These are phyloP conservation scores for Camelina laxa DNA, from an alignment of 345 rosid genomes.

Conservation along the genomic window DNA sequence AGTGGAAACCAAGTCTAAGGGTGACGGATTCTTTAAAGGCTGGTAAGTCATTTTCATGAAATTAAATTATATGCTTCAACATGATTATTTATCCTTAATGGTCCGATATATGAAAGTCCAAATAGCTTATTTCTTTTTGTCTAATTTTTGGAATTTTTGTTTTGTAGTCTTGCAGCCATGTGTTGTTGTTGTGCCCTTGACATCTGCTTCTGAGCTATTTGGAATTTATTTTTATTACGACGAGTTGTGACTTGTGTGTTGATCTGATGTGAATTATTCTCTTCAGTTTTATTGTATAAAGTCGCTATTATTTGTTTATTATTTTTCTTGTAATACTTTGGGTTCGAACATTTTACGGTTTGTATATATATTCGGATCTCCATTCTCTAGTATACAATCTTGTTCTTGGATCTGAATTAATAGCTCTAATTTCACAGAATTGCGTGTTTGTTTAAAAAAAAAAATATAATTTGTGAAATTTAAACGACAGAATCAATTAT, in stretches of 20 bases:
- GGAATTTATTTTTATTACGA: background rate
- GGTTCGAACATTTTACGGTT: slow-evolving; percentile 1
- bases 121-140: background rate
- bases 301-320: slow-evolving; percentile 11
- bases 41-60: slow-evolving; percentile 34
- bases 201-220: slow-evolving; percentile 32
- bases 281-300: background rate
- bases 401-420: background rate
- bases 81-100: background rate
- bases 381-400: background rate
- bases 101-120: background rate
- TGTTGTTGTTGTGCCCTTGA: slow-evolving; percentile 48
- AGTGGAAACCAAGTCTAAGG: slow-evolving; percentile 43
- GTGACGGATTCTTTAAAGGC: slow-evolving; percentile 44
- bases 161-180: slow-evolving; percentile 44
- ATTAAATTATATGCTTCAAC: background rate
- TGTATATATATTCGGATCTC: background rate
- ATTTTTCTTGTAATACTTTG: background rate
- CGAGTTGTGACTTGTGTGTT: slow-evolving; percentile 10
- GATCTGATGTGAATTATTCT: slow-evolving; percentile 28
- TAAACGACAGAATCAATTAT: background rate
- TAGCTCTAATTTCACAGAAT: background rate
- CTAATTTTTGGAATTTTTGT: slow-evolving; percentile 4
- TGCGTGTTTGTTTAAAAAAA: no score
- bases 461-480: background rate